Evolutionary conservation across 768 basidiomycete genomes (phyloP), one percentile per base, ranked within the genome.

Genomic region (Russula lepida): DNA sequence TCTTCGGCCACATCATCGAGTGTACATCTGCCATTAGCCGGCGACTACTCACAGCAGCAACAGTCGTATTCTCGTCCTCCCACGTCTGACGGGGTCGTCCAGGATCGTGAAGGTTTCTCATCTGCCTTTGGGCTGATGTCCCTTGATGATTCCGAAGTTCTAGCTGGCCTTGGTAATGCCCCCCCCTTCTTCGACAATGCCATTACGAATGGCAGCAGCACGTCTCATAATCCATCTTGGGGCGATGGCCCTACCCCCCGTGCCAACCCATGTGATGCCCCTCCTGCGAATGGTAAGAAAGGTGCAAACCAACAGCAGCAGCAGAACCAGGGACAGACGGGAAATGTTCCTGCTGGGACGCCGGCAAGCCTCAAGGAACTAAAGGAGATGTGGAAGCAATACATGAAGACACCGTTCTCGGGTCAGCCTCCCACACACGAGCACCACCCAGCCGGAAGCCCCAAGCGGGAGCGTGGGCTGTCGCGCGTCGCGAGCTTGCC

Each of bases 311-410:
- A 19, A 37, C 70, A 74, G 67, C 57, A 75, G n/a, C 39, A 52
- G 11, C 54, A 43, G 6, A 33, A 25, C 0, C 39, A 53, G 15
- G 75, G 21, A 71, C 76, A 0, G 72, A 73, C 6, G 46, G 64
- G 39, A 71, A 76, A 57, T 80, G 73, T 23, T 30, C 25, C 65
- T 60, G 57, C 77, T 74, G 60, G 69, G 25, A 73, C 73, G 17
- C 71, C 67, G 15, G 56, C 58, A 6, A 35, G 56, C 55, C 68
- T 73, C 54, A 73, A 77, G 54, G 84, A 88, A 65, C 68, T 88
- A 69, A 75, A 79, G 51, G 85, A 88, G 56, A 83, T 88, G 64
- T 90, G 88, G 88, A 88, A 79, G 71, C 76, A 82, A 64, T 90
- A 85, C 67, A 78, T 90, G 75, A 79, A 82, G 41, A 89, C 86